phyloP scores from a whole-genome alignment of 2,329 filamentous ascomycete species.

The Scedosporium dehoogii region DNA sequence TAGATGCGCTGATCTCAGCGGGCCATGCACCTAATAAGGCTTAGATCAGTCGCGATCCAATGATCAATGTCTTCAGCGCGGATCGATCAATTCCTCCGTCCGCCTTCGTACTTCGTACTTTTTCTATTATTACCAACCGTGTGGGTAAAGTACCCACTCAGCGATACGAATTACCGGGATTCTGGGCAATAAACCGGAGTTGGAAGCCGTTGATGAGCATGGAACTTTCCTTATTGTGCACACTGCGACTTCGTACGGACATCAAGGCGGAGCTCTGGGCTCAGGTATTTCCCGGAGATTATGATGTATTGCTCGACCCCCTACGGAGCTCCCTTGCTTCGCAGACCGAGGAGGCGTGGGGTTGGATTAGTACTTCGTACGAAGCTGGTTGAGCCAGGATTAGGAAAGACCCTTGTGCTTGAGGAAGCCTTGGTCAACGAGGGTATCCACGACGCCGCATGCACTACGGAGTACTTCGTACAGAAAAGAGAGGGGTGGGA shows the following conservation, averaged over 20 bases:
- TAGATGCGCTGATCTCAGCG: not conserved
- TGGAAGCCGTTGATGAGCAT: not conserved
- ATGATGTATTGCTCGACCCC: too few relatives aligned
- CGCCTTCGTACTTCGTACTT: not conserved
- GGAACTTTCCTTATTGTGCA: not conserved
- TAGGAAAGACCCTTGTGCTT: too few relatives aligned
- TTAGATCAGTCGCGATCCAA: not conserved
- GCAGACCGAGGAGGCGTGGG: too few relatives aligned
- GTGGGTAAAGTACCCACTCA: not conserved
- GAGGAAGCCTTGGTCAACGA: not conserved
- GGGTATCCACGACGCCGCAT: not conserved
- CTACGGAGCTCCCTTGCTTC: too few relatives aligned
- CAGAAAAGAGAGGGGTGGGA: not conserved
- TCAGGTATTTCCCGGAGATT: too few relatives aligned
- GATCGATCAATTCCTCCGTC: not conserved
- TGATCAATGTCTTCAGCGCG: not conserved
- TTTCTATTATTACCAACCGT: not conserved
- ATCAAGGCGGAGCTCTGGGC: too few relatives aligned
- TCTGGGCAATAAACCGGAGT: too few relatives aligned
- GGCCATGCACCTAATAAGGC: conserved; percentile 1
- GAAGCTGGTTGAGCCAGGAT: too few relatives aligned
- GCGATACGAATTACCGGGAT: too few relatives aligned
- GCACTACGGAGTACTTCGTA: too few relatives aligned
- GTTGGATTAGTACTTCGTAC: too few relatives aligned
- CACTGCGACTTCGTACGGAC: too few relatives aligned